A percentile compares a stretch with the other conserved stretches of the same genome.
Conservation (phyloP, 768 basidiomycete genomes). For the Asterophora parasitica region DNA sequence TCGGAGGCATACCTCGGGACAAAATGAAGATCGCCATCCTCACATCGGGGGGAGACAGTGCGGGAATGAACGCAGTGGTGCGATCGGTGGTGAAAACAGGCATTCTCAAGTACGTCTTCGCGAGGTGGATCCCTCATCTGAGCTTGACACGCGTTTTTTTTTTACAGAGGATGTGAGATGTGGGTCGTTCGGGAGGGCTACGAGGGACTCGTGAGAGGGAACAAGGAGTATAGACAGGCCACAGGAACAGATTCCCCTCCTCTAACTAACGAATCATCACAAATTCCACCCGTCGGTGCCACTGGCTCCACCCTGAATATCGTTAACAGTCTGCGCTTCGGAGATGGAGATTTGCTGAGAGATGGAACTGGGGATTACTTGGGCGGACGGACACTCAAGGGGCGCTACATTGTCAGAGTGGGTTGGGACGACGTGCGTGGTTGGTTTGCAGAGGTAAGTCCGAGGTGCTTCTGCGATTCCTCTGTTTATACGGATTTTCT, state of each 20-base stretch:
- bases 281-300: slow-evolving; percentile 1
- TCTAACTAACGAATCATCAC: slow-evolving; percentile 3
- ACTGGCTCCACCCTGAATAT: slow-evolving; percentile 27
- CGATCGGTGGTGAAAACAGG: slow-evolving; percentile 90
- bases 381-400: slow-evolving; percentile 73
- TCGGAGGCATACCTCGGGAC: background rate
- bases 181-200: slow-evolving; percentile 98
- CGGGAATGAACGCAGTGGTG: slow-evolving; percentile 96
- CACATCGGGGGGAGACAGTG: slow-evolving; percentile 96
- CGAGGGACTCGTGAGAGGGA: slow-evolving; percentile 96
- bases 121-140: background rate
- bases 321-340: slow-evolving; percentile 75
- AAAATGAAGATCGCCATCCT: slow-evolving; percentile 89
- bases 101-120: slow-evolving; percentile 70
- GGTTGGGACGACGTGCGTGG: slow-evolving; percentile 98
- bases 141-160: slow-evolving; percentile 1
- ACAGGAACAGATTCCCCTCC: slow-evolving; percentile 14
- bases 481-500: background rate
- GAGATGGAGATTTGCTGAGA: slow-evolving; percentile 69
- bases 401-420: slow-evolving; percentile 88
- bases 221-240: slow-evolving; percentile 35
- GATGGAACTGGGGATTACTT: slow-evolving; percentile 79
- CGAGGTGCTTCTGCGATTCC: background rate
- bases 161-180: slow-evolving; percentile 82
- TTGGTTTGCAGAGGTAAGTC: slow-evolving; percentile 82